Evolutionary conservation across 2,329 filamentous ascomycete genomes (phyloP).

Genomic region (Dactylonectria macrodidyma): DNA sequence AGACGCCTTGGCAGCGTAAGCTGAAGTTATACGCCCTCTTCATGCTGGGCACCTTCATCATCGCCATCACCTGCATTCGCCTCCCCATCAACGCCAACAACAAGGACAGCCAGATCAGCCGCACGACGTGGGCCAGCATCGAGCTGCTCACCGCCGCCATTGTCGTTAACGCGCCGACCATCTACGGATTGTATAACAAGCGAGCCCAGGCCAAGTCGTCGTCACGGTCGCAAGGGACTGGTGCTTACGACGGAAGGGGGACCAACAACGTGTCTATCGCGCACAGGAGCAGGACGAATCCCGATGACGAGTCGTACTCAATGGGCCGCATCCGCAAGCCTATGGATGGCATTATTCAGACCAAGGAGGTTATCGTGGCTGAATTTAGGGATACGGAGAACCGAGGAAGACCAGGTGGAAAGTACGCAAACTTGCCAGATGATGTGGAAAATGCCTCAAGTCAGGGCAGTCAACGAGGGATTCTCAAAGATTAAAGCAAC

Average conservation of each 20-base stretch:
- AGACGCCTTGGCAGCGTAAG: slow-evolving; percentile 50
- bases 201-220: slow-evolving; percentile 35
- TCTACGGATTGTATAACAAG: slow-evolving; percentile 54
- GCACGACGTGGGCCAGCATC: slow-evolving; percentile 56
- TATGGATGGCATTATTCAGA: slow-evolving; percentile 24
- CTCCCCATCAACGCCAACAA: slow-evolving; percentile 55
- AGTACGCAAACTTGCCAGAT: slow-evolving; percentile 14
- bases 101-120: slow-evolving; percentile 53
- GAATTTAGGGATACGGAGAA: slow-evolving; percentile 18
- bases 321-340: slow-evolving; percentile 16
- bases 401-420: slow-evolving; percentile 7
- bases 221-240: slow-evolving; percentile 20
- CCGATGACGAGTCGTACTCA: slow-evolving; percentile 16
- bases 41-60: slow-evolving; percentile 56
- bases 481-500: slow-evolving; percentile 1
- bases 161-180: slow-evolving; percentile 57
- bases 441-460: slow-evolving; percentile 17
- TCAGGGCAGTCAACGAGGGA: slow-evolving; percentile 17
- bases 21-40: slow-evolving; percentile 53
- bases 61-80: slow-evolving; percentile 56
- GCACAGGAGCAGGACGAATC: background rate
- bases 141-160: slow-evolving; percentile 53
- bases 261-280: slow-evolving; percentile 10
- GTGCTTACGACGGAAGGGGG: slow-evolving; percentile 14
- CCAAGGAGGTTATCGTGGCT: slow-evolving; percentile 24